Evolutionary conservation across 2,329 filamentous ascomycete genomes (phyloP).

Genomic region (Xylariaceae sp.): DNA sequence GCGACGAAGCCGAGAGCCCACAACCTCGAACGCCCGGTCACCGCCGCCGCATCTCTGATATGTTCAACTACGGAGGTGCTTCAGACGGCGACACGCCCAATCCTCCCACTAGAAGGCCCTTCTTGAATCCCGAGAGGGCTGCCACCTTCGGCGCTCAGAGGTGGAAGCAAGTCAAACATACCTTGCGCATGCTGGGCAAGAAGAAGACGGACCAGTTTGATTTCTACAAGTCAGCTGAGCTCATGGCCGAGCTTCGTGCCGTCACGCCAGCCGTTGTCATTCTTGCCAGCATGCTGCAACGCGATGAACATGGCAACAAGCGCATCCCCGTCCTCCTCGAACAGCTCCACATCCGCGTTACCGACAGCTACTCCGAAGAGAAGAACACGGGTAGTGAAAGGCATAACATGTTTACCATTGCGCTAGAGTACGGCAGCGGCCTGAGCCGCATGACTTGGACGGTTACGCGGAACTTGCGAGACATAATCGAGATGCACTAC

Average conservation of each 20-base stretch:
- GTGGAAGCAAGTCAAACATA: conserved; percentile 92
- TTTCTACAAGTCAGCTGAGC: conserved; percentile 89
- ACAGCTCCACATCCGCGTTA: conserved; percentile 84
- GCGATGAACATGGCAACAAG: conserved; percentile 93
- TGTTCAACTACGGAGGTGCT: conserved; percentile 59
- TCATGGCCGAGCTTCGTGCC: conserved; percentile 91
- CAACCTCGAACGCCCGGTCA: conserved; percentile 58
- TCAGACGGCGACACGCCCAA: conserved; percentile 59
- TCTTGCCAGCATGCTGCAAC: conserved; percentile 94
- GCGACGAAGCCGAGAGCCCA: conserved; percentile 49
- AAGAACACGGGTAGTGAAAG: conserved; percentile 53
- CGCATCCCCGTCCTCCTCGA: conserved; percentile 92
- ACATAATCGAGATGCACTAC: conserved; percentile 88
- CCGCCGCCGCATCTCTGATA: conserved; percentile 59
- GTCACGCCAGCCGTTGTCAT: conserved; percentile 91
- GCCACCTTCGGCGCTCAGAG: conserved; percentile 74
- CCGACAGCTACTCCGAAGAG: conserved; percentile 69
- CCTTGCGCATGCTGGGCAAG: conserved; percentile 67
- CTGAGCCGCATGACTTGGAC: conserved; percentile 96
- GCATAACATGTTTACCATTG: conserved; percentile 85
- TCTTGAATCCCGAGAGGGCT: conserved; percentile 62
- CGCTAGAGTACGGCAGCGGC: conserved; percentile 93
- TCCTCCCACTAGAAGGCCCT: conserved; percentile 47
- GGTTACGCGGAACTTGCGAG: conserved; percentile 78
- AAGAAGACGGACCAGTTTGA: conserved; percentile 87